Percentiles rank a stretch among this genome's conserved stretches.
phyloP scores from a whole-genome alignment of 2,329 filamentous ascomycete species.

The Ophiostoma novo-ulmi region DNA sequence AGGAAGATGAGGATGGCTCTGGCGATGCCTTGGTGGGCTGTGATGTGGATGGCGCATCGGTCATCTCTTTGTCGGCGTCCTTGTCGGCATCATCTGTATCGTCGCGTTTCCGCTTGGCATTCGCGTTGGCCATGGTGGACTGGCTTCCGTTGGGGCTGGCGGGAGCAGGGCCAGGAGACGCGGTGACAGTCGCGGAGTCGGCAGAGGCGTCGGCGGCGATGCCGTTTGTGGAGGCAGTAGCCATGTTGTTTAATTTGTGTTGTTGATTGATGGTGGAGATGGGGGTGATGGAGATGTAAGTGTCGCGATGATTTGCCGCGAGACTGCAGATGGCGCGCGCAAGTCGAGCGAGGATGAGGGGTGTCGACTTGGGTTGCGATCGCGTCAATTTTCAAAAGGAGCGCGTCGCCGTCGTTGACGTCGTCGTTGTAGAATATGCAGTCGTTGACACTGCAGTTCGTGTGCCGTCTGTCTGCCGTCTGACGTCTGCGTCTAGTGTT shows the following conservation, averaged over 20 bases:
- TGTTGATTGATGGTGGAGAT: not conserved
- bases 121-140: slow-evolving; percentile 27
- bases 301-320: not conserved
- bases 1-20: slow-evolving; percentile 27
- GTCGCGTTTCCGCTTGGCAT: slow-evolving; percentile 56
- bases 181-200: slow-evolving; percentile 16
- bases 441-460: too few species aligned
- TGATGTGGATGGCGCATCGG: slow-evolving; percentile 17
- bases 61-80: slow-evolving; percentile 30
- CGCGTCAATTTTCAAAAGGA: not conserved
- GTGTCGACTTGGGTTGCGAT: not conserved
- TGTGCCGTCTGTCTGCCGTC: too few species aligned
- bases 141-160: slow-evolving; percentile 21
- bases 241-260: slow-evolving; percentile 29
- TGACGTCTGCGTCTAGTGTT: not conserved
- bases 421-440: not conserved
- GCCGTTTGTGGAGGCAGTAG: slow-evolving; percentile 34
- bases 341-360: slow-evolving; percentile 12
- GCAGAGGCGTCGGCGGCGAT: slow-evolving; percentile 30
- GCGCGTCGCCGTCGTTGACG: not conserved
- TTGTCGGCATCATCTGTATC: slow-evolving; percentile 37
- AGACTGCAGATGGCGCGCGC: not conserved
- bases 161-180: slow-evolving; percentile 22
- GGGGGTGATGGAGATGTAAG: not conserved
- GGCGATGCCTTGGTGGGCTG: slow-evolving; percentile 26